phyloP scores from a whole-genome alignment of 306 rosid species.

The Pyrus bretschneideri region DNA sequence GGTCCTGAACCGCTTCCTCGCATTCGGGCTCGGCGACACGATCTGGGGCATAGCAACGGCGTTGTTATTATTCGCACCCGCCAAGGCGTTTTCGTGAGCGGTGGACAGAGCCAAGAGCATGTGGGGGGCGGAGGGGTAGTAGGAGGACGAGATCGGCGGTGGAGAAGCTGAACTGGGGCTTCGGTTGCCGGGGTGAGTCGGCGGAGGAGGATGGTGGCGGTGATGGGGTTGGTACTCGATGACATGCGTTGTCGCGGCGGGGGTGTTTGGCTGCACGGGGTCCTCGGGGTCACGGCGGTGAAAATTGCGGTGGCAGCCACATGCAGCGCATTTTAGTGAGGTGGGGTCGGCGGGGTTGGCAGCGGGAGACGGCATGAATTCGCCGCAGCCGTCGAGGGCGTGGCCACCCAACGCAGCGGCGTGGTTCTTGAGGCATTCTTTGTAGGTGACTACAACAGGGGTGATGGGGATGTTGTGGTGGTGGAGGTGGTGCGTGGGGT shows the following conservation, averaged over 20 bases:
- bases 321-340: constrained; percentile 87
- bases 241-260: constrained; percentile 29
- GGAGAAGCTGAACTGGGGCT: constrained; percentile 86
- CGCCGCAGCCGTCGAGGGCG: constrained; percentile 92
- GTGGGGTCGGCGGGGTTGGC: constrained; percentile 60
- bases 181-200: constrained; percentile 23
- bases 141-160: constrained; percentile 94
- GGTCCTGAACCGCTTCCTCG: constrained; percentile 65
- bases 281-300: constrained; percentile 97
- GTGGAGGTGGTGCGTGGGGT: constrained; percentile 20
- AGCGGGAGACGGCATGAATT: constrained; percentile 79
- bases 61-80: background rate
- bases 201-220: constrained; percentile 51
- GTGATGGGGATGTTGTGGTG: background rate
- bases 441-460: constrained; percentile 38
- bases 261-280: constrained; percentile 19
- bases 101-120: constrained; percentile 82
- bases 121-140: constrained; percentile 90
- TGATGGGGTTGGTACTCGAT: constrained; percentile 84
- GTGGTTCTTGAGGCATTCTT: constrained; percentile 86
- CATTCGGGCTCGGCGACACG: constrained; percentile 11
- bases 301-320: constrained; percentile 95
- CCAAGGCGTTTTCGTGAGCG: constrained; percentile 13
- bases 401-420: constrained; percentile 84
- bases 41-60: constrained; percentile 10